Percentiles rank a stretch among this genome's conserved stretches.
Conservation (phyloP, 1,139 yeast genomes). For the Arxiozyma bovina region DNA sequence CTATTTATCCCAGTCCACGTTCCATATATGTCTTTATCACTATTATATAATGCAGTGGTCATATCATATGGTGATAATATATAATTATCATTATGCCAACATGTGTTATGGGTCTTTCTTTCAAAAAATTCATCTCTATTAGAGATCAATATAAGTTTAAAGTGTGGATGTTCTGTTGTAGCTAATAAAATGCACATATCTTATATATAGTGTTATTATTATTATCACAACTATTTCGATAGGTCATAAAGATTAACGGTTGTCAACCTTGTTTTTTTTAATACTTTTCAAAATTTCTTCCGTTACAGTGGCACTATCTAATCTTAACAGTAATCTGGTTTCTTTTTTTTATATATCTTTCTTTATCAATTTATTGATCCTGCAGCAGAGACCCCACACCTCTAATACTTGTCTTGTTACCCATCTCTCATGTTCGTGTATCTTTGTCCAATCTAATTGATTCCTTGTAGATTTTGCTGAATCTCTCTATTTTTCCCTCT, state of each 20-base stretch:
- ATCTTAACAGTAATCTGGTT: neutral
- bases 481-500: no score
- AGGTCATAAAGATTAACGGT: neutral
- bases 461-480: no score
- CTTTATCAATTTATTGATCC: no score
- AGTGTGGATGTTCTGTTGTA: slow-evolving; percentile 53
- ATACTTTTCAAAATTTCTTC: neutral
- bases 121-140: slow-evolving; percentile 79
- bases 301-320: neutral
- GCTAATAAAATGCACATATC: slow-evolving; percentile 59
- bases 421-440: neutral
- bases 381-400: neutral
- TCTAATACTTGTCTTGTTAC: neutral
- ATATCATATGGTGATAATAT: slow-evolving; percentile 69
- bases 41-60: slow-evolving; percentile 32
- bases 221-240: neutral
- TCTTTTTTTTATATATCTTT: no score
- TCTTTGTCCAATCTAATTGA: no score
- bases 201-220: no score
- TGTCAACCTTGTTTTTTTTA: neutral
- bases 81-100: slow-evolving; percentile 37
- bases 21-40: slow-evolving; percentile 41
- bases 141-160: slow-evolving; percentile 62
- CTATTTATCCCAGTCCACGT: slow-evolving; percentile 82
- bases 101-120: slow-evolving; percentile 62